Evolutionary conservation across 1,284 basidiomycete genomes (phyloP), one percentile per base, ranked within the genome.

Genomic region (Heterobasidion irregulare): DNA sequence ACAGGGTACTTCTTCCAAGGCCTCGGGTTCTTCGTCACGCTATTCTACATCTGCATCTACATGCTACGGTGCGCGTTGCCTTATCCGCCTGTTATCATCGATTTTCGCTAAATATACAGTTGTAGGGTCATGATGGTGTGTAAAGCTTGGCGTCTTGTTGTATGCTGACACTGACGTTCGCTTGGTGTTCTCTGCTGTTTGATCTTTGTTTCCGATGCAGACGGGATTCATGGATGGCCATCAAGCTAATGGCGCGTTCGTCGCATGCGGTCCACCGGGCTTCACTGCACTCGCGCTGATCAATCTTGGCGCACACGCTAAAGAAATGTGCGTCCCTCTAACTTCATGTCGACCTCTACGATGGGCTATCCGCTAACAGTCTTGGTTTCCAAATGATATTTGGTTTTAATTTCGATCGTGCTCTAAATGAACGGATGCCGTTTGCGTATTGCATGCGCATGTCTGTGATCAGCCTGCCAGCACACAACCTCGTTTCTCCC

Each of bases 41-140:
- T 76, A 63, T 75, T 77, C 62, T 78, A 78, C 58, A 72, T 78
- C 50, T 74, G 74, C 63, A 76, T 78, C 52, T 78, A 77, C 59
- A 68, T 78, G 56, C 73, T 75, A 58, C 72, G 73, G 72, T 73
- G 47, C 19, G 71, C 65, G 36, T 52, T 33, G 12, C 38, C 36
- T 2, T 6, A 15, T 48, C 55, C 16, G 38, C 49, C 50, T 12
- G 26, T 16, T 36, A 15, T 35, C 50, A 53, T 57, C 56, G 58
- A 13, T 49, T 43, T 41, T 50, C 56, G 44, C 50, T 48, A n/a
- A 12, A 38, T 13, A 53, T 8, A 15, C 7, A 50, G 53, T 50
- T 15, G 34, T 55, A 73, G 75, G n/a, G 71, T 77, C 36, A 75
- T 76, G 66, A 74, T 67, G 56, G 74, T 75, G 32, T 2, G 49